Conservation (phyloP, 176 grass and related monocot genomes). For the Triticum dicoccoides region DNA sequence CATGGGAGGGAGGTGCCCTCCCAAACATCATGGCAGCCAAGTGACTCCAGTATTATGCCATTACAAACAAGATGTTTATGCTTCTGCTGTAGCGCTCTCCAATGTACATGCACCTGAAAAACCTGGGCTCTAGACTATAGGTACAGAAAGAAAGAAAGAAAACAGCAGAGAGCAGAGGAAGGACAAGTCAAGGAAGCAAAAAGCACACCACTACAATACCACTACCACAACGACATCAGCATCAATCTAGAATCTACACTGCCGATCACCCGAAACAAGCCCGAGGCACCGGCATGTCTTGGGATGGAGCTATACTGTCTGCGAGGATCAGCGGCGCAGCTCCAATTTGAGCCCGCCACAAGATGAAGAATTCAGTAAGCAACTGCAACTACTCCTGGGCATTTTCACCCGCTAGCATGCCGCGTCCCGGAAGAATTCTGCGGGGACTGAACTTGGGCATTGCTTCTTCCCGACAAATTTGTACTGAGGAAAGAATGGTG, state of each 20-base stretch:
- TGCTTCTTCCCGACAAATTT: constrained; percentile 85
- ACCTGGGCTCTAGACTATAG: constrained; percentile 19
- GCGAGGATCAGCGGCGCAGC: neutral
- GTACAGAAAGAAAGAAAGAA: constrained; percentile 24
- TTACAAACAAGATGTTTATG: constrained; percentile 39
- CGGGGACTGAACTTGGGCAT: constrained; percentile 58
- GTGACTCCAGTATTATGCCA: constrained; percentile 22
- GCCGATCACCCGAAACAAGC: constrained; percentile 23
- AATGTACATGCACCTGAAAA: constrained; percentile 44
- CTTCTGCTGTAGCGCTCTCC: constrained; percentile 18
- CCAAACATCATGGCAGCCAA: constrained; percentile 11
- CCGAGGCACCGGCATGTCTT: neutral
- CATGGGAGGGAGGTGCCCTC: neutral
- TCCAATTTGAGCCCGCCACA: constrained; percentile 18
- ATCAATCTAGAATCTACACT: constrained; percentile 36
- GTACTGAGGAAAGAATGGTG: constrained; percentile 49
- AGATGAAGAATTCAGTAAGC: constrained; percentile 42
- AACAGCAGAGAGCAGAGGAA: constrained; percentile 2
- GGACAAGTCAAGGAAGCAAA: neutral
- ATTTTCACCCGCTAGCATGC: constrained; percentile 30
- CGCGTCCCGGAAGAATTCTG: constrained; percentile 55
- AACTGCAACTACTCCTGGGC: constrained; percentile 32
- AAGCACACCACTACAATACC: neutral
- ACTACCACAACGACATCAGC: constrained; percentile 15
- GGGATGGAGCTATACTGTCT: neutral